These are phyloP conservation scores for Malassezia equina DNA, from an alignment of 1,284 basidiomycete genomes.

Conservation along the genomic window DNA sequence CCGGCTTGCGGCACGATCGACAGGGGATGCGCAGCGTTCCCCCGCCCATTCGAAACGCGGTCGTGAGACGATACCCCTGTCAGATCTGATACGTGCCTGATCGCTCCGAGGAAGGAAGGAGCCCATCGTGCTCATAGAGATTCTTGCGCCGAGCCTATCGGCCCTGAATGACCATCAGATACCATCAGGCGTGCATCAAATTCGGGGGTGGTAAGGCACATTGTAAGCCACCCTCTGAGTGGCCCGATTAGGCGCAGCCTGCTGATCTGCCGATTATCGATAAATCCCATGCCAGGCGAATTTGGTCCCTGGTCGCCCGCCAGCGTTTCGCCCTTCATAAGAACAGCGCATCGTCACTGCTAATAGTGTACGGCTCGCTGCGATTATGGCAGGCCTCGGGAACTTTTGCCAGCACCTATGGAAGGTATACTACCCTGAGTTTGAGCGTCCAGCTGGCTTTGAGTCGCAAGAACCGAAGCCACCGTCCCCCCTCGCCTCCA, in stretches of 20 bases:
- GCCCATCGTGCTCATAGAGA: too few relatives aligned
- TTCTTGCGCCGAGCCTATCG: too few relatives aligned
- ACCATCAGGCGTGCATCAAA: too few relatives aligned
- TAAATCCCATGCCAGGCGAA: neutral
- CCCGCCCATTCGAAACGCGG: too few relatives aligned
- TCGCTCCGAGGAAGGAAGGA: too few relatives aligned
- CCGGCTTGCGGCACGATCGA: too few relatives aligned
- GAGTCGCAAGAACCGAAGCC: neutral
- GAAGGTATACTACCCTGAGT: slow-evolving; percentile 11
- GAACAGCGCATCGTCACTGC: neutral
- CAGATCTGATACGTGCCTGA: too few relatives aligned
- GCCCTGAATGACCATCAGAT: too few relatives aligned
- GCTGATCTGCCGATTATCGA: neutral
- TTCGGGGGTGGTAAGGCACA: too few relatives aligned
- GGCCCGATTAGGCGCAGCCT: neutral
- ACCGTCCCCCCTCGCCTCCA: neutral
- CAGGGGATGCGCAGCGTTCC: too few relatives aligned
- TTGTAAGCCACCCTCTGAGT: neutral
- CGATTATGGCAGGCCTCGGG: neutral
- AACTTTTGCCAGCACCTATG: slow-evolving; percentile 9
- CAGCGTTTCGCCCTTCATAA: neutral
- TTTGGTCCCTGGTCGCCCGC: neutral
- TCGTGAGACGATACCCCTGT: too few relatives aligned
- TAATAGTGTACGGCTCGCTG: neutral
- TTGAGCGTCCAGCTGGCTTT: neutral